Percentiles rank a stretch among this genome's conserved stretches.
Evolutionary conservation across 352 stramenopile genomes (phyloP).

Genomic region (Phytopythium boreale): DNA sequence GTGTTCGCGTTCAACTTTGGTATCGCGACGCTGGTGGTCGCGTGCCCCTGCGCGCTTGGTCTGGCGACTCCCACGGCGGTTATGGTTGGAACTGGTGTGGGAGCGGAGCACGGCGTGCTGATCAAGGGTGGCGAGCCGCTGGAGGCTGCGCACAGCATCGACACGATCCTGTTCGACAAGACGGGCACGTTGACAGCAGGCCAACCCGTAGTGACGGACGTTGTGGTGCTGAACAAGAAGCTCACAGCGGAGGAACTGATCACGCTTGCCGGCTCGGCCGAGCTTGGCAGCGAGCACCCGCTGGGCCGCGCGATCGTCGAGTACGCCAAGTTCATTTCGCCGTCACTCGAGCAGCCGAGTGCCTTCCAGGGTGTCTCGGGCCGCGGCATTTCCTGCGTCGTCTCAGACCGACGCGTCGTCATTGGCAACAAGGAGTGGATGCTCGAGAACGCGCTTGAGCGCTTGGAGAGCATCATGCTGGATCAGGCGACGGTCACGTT

Average conservation of each 20-base stretch:
- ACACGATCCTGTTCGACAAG: slow-evolving; percentile 99
- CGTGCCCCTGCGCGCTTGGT: slow-evolving; percentile 98
- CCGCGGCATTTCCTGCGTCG: slow-evolving; percentile 74
- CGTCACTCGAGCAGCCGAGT: slow-evolving; percentile 65
- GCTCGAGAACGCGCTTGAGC: slow-evolving; percentile 65
- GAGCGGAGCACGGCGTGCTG: slow-evolving; percentile 95
- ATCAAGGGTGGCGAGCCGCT: slow-evolving; percentile 97
- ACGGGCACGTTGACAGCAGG: slow-evolving; percentile 98
- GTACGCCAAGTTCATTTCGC: slow-evolving; percentile 85
- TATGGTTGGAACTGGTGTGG: slow-evolving; percentile 98
- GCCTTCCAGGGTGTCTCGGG: slow-evolving; percentile 88
- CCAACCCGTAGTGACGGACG: slow-evolving; percentile 84
- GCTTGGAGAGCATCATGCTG: slow-evolving; percentile 66
- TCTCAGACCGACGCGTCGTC: slow-evolving; percentile 75
- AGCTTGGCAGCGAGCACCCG: slow-evolving; percentile 94
- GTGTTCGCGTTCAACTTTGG: slow-evolving; percentile 97
- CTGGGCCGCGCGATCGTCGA: slow-evolving; percentile 93
- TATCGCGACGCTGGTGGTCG: slow-evolving; percentile 97
- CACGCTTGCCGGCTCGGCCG: slow-evolving; percentile 87
- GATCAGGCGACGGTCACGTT: slow-evolving; percentile 77
- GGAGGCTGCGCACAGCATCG: slow-evolving; percentile 90
- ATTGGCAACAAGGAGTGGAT: slow-evolving; percentile 94
- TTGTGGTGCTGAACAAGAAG: slow-evolving; percentile 77
- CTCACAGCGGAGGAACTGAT: slow-evolving; percentile 82
- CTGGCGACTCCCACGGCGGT: slow-evolving; percentile 97